Evolutionary conservation across 2,329 filamentous ascomycete species (phyloP), one percentile per base, ranked within the genome.

Genomic region (Erysiphe pulchra): DNA sequence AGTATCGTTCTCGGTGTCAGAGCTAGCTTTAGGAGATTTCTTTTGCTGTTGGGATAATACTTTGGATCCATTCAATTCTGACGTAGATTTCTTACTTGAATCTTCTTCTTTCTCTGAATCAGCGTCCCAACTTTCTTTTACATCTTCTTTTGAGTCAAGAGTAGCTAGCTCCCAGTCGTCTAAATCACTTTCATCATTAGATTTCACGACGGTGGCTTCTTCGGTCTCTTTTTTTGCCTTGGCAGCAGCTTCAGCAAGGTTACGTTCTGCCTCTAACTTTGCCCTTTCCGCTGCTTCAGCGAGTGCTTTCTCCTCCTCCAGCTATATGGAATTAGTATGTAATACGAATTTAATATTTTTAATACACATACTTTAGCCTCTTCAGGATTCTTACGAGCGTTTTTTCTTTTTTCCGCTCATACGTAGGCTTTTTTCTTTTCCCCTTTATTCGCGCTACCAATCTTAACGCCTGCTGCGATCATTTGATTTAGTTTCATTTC

Each of bases 121-220:
- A 32, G 81, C 85, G 59, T 95, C 87, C 87, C 87, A 95, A 65
- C 79, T 87, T 52, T 94, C 87, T 63, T 94, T 94, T 56, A 92
- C 70, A 49, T 80, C 77, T 14, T 79, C 77, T 24, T 81, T 73
- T 11, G 72, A 73, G 42, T 81, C 80, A 24, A 77, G 80, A 30
- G 80, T 84, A 44, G 82, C 77, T 30, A 77, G 75, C 61, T 94
- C 84, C 86, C 86, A 93, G 61, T 93, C 85, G n/a, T 81, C 77
- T 24, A 80, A 60, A 16, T 75, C 75, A 43, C 73, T 77, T 44
- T 68, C 65, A n/a, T 69, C 65, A 14, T 67, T 69, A 44, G 71
- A 63, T 16, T 69, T 68, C 46, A 67, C 67, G 37, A 65, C 67
- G 31, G 67, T 67, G 28, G 66, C 69, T 49, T 73, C 71, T 2